Conservation (phyloP, 768 basidiomycete genomes). For the Termitomyces sp. region DNA sequence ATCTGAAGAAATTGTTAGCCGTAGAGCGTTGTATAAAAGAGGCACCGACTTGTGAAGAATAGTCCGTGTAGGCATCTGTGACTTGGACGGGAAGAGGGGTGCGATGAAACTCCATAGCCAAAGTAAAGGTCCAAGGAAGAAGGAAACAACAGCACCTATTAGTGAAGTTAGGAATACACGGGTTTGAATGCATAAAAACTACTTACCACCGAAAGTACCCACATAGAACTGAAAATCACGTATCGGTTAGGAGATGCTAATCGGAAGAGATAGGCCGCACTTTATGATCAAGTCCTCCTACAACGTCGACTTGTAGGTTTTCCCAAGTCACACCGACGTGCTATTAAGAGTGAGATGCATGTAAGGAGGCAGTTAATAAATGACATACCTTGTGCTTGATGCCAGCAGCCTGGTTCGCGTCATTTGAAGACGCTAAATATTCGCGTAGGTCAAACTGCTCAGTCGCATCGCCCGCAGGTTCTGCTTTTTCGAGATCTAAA, state of each 20-base stretch:
- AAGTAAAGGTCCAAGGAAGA: constrained; percentile 47
- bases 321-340: constrained; percentile 77
- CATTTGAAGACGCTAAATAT: constrained; percentile 63
- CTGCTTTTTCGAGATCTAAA: constrained; percentile 39
- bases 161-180: neutral
- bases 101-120: constrained; percentile 40
- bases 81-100: constrained; percentile 34
- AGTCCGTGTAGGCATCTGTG: constrained; percentile 35
- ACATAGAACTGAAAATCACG: constrained; percentile 42
- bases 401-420: constrained; percentile 58
- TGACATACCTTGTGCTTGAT: constrained; percentile 54
- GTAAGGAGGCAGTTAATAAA: neutral
- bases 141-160: constrained; percentile 47
- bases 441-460: constrained; percentile 59
- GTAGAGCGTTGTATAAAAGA: neutral
- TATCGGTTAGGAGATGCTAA: neutral
- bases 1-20: constrained; percentile 28
- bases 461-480: constrained; percentile 19
- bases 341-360: constrained; percentile 17
- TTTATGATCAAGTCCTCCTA: constrained; percentile 53
- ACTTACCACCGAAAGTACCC: constrained; percentile 54
- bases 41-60: constrained; percentile 53
- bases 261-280: constrained; percentile 23
- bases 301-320: constrained; percentile 56
- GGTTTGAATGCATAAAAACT: neutral